Evolutionary conservation across 2,329 filamentous ascomycete species (phyloP), one percentile per base, ranked within the genome.

Genomic region (Thielaviopsis musarum): DNA sequence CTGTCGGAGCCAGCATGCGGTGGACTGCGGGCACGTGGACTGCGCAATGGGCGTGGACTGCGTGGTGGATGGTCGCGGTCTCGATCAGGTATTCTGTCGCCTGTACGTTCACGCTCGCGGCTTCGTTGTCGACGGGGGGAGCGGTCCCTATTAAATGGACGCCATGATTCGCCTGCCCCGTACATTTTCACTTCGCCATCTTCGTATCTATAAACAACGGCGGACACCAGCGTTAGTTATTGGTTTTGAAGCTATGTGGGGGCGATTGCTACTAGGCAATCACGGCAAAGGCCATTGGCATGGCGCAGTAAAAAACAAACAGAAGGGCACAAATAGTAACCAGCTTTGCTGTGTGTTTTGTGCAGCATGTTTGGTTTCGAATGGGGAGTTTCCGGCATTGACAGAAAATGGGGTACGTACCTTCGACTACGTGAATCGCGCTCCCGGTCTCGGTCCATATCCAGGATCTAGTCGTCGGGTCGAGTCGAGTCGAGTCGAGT

Each of bases 111-210:
- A 22, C 58, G 54, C 30, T 52, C 52, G 34, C 69, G 69, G 62
- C 69, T 71, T 59, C 69, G 67, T 21, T 64, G 62, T 61, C 68
- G 66, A 53, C 69, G 64, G 17, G 65, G 66, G 28, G 76, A 77
- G 59, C 75, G 69, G 60, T 70, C 71, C 58, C 75, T 69, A 56
- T 79, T 80, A 61, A 77, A 81, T 12, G 79, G 79, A 61, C 79
- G 72, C 73, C 80, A 82, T 45, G 78, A 81, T 69, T 82, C 79
- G 61, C 79, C 79, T 13, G 80, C 80, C 57, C 79, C 79, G 67
- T 82, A 82, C 66, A 79, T 74, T 63, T 80, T 77, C 58, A 82
- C 80, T 69, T 82, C 79, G 52, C 79, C 79, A 64, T 82, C 79
- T 63, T 82, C 79, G 65, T 79, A 82, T 67, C 79, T 81, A 61